Evolutionary conservation across 352 stramenopile genomes (phyloP).

Genomic region (Globisporangium solare): DNA sequence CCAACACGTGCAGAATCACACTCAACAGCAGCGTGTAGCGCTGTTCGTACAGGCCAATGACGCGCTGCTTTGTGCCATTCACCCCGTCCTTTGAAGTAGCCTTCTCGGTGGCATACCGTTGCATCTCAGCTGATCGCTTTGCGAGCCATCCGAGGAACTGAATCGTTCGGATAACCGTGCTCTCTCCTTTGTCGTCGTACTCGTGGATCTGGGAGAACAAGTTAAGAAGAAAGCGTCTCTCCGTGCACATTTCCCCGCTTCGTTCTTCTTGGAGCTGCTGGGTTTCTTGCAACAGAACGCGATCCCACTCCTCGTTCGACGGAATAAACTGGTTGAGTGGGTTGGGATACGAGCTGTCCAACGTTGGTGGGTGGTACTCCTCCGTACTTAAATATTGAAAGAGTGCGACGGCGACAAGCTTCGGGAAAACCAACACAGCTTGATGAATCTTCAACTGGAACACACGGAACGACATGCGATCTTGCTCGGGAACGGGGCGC

Average conservation of each 20-base stretch:
- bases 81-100: not conserved
- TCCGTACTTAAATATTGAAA: slow-evolving; percentile 79
- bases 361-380: slow-evolving; percentile 49
- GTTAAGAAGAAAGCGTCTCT: slow-evolving; percentile 76
- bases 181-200: slow-evolving; percentile 86
- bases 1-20: slow-evolving; percentile 76
- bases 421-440: slow-evolving; percentile 66
- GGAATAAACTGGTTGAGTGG: slow-evolving; percentile 47
- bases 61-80: slow-evolving; percentile 14
- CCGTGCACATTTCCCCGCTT: slow-evolving; percentile 66
- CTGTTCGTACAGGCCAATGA: slow-evolving; percentile 24
- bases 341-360: slow-evolving; percentile 47
- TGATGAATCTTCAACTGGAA: slow-evolving; percentile 86
- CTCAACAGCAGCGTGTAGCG: slow-evolving; percentile 70
- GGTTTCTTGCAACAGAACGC: slow-evolving; percentile 50
- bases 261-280: slow-evolving; percentile 56
- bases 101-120: slow-evolving; percentile 42
- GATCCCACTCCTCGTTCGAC: slow-evolving; percentile 46
- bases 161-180: slow-evolving; percentile 77
- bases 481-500: slow-evolving; percentile 74
- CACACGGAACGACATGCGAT: slow-evolving; percentile 82
- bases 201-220: slow-evolving; percentile 83
- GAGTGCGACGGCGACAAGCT: slow-evolving; percentile 49
- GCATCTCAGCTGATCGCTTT: slow-evolving; percentile 57
- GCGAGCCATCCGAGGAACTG: slow-evolving; percentile 79